These are phyloP conservation scores for Mycosarcoma mackinlayi DNA, from an alignment of 1,284 basidiomycete species.

Conservation along the genomic window DNA sequence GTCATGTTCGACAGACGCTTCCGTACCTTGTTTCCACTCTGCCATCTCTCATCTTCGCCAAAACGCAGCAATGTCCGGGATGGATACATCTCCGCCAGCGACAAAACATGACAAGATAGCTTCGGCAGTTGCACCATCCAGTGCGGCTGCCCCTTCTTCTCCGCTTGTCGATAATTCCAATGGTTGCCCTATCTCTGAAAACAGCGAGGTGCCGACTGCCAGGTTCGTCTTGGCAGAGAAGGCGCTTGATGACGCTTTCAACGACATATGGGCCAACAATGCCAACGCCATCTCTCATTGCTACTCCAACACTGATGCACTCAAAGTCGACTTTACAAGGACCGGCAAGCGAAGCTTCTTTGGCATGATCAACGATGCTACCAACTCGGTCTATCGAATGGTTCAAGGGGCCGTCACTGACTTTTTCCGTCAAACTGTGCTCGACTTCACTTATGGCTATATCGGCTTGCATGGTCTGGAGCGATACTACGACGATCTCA, in stretches of 20 bases:
- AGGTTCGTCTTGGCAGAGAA: slow-evolving; percentile 37
- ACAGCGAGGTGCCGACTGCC: neutral
- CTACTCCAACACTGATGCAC: slow-evolving; percentile 75
- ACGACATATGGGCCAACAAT: slow-evolving; percentile 91
- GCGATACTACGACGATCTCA: slow-evolving; percentile 71
- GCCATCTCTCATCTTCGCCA: no score
- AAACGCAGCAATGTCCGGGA: slow-evolving; percentile 16
- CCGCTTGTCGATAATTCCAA: neutral
- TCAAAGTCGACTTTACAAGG: slow-evolving; percentile 93
- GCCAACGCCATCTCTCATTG: slow-evolving; percentile 69
- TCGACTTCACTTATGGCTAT: slow-evolving; percentile 58
- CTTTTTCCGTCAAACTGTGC: slow-evolving; percentile 84
- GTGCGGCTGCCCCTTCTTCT: slow-evolving; percentile 5
- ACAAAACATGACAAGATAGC: slow-evolving; percentile 17
- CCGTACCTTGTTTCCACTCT: no score
- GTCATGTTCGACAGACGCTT: no score
- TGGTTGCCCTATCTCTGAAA: slow-evolving; percentile 2
- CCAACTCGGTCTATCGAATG: slow-evolving; percentile 59
- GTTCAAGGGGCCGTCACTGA: slow-evolving; percentile 77
- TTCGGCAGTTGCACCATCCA: slow-evolving; percentile 23
- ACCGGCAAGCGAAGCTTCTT: slow-evolving; percentile 92
- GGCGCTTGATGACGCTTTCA: slow-evolving; percentile 72
- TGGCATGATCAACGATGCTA: slow-evolving; percentile 74
- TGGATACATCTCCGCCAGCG: slow-evolving; percentile 11
- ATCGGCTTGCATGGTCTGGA: slow-evolving; percentile 44